Evolutionary conservation across 78 protist genomes (phyloP).

Genomic region (Tieghemostelium lacteum): DNA sequence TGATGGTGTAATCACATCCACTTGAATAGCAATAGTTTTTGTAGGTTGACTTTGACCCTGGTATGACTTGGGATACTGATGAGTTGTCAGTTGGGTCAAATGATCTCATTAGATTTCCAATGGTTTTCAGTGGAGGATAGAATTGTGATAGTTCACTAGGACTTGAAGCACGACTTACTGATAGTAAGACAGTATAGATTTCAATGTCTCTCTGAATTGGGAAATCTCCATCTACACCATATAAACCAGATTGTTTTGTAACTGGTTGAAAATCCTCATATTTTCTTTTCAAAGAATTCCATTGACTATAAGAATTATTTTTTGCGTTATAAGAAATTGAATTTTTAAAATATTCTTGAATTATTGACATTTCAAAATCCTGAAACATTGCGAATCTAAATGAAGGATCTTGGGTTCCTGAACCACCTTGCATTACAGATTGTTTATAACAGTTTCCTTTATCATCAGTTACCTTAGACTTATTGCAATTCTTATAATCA

Average conservation of each 20-base stretch:
- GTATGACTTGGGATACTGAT: not conserved
- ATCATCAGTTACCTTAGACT: not conserved
- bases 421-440: slow-evolving; percentile 23
- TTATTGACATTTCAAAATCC: not conserved
- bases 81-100: not conserved
- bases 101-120: not conserved
- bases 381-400: slow-evolving; percentile 6
- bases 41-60: not conserved
- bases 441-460: not conserved
- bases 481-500: slow-evolving; percentile 13
- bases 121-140: not conserved
- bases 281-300: not conserved
- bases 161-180: not conserved
- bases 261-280: not conserved
- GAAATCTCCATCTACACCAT: not conserved
- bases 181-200: not conserved
- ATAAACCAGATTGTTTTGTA: not conserved
- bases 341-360: not conserved
- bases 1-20: not conserved
- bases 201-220: not conserved
- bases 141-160: not conserved
- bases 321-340: not conserved
- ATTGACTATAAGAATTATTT: too few relatives aligned
- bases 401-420: not conserved
- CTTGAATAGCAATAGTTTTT: not conserved